Evolutionary conservation across 2,329 filamentous ascomycete genomes (phyloP).

Genomic region (Spiromastix sp.): DNA sequence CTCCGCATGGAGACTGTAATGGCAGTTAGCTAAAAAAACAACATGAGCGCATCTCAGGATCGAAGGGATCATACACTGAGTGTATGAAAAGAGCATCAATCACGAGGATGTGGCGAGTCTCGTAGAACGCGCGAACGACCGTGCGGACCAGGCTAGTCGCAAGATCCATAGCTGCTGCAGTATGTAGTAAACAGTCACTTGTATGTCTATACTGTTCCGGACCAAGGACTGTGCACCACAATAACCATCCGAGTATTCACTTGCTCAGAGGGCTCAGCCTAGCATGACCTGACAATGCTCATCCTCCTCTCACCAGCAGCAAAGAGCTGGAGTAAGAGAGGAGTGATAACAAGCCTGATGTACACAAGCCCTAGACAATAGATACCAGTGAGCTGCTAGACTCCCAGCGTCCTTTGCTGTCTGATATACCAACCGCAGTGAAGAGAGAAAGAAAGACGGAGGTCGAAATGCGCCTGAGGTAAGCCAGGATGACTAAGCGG

Average conservation of each 20-base stretch:
- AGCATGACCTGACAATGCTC: too few species aligned
- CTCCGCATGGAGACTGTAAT: constrained; percentile 61
- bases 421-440: too few species aligned
- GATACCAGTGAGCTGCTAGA: too few species aligned
- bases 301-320: too few species aligned
- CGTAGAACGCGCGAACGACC: constrained; percentile 76
- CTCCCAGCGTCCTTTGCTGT: too few species aligned
- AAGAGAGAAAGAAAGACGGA: neutral
- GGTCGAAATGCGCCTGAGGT: neutral
- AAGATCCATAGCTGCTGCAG: constrained; percentile 44
- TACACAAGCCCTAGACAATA: too few species aligned
- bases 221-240: constrained; percentile 1
- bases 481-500: constrained; percentile 1
- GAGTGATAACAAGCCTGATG: too few species aligned
- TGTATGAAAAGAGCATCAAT: constrained; percentile 70
- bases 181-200: too few species aligned
- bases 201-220: too few species aligned
- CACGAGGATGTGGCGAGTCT: constrained; percentile 71
- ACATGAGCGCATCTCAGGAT: constrained; percentile 6
- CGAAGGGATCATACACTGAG: constrained; percentile 46
- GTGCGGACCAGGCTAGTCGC: constrained; percentile 75
- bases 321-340: too few species aligned
- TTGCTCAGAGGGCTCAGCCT: too few species aligned
- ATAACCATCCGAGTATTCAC: too few species aligned
- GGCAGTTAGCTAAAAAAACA: constrained; percentile 7